Percentiles rank a stretch among this genome's conserved stretches.
These are phyloP conservation scores for Kazachstania taianensis DNA, from an alignment of 805 yeast genomes.

Conservation along the genomic window DNA sequence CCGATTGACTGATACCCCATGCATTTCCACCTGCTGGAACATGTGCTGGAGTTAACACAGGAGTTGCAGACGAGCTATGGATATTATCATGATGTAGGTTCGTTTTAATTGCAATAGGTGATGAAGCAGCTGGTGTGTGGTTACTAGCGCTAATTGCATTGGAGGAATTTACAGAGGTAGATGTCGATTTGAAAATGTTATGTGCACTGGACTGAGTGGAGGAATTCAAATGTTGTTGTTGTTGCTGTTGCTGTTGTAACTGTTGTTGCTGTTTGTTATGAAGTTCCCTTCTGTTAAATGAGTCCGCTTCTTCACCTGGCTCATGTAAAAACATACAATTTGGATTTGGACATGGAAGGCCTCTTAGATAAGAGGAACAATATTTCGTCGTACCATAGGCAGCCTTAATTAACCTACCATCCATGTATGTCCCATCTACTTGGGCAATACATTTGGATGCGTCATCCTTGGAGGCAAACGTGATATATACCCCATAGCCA, in stretches of 20 bases:
- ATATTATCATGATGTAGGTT: constrained; percentile 18
- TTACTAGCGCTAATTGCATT: not conserved
- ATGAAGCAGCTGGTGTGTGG: constrained; percentile 9
- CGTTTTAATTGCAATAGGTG: constrained; percentile 25
- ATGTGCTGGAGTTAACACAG: constrained; percentile 27
- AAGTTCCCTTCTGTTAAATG: constrained; percentile 61
- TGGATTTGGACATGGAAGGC: constrained; percentile 95
- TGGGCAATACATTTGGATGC: constrained; percentile 90
- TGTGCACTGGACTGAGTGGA: not conserved
- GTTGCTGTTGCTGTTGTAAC: constrained; percentile 25
- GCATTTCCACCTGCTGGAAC: constrained; percentile 27
- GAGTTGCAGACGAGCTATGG: constrained; percentile 12
- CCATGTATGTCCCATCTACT: constrained; percentile 84
- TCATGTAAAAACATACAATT: constrained; percentile 98
- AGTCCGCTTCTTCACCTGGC: constrained; percentile 98
- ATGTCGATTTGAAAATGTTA: constrained; percentile 5
- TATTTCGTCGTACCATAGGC: constrained; percentile 98
- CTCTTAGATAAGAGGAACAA: constrained; percentile 91
- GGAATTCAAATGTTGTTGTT: constrained; percentile 12
- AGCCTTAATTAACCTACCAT: constrained; percentile 81
- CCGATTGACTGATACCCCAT: constrained; percentile 27
- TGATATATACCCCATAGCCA: constrained; percentile 92
- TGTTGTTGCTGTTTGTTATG: constrained; percentile 30
- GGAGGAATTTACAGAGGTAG: constrained; percentile 8
- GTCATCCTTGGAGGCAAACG: constrained; percentile 87